Evolutionary conservation across 805 yeast species (phyloP), one percentile per base, ranked within the genome.

Genomic region (Dipodascus geniculatus): DNA sequence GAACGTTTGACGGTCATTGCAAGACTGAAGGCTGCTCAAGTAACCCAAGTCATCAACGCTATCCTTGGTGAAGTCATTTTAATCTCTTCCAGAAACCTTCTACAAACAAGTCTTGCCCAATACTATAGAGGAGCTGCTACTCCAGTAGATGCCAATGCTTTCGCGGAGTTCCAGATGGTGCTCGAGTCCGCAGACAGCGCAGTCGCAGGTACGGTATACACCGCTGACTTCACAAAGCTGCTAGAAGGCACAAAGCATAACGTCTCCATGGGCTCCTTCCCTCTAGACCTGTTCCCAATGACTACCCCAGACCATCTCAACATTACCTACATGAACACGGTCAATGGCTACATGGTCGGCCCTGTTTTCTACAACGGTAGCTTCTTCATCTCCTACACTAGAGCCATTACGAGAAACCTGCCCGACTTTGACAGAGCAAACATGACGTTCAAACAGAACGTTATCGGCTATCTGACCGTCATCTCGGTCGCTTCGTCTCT

Each of bases 1-100:
- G 87, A 86, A 56, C 74, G 88, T 55, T 70, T 88, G 22, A 79
- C 77, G 58, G 87, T 86, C 42, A 85, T 87, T 22, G 85, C 96
- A 2, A 87, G 86, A 64, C 71, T 88, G 54, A 87, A 87, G 65
- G 79, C 89, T 0, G 78, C 89, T 0, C 96, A 88, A 65, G 73
- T 87, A 20, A 75, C 76, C 54, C 96, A 87, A 66, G 77, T 79
- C 48, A 68, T 85, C 53, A 77, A 78, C 55, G 75, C 73, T 55
- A 69, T 80, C 38, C 80, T 80, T 63, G 87, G 82, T 61, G 95
- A 87, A 65, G 75, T 82, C 2, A 74, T 77, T 52, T 79, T 83
- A 71, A 68, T 87, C 3, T 71, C 84, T 1, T 71, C 79, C 1
- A 74, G 82, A 57, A 83, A 80, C 53, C 66, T 81, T 1, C 62